Evolutionary conservation across 768 basidiomycete genomes (phyloP), one percentile per base, ranked within the genome.

Genomic region (Podaxis mareebaensis): DNA sequence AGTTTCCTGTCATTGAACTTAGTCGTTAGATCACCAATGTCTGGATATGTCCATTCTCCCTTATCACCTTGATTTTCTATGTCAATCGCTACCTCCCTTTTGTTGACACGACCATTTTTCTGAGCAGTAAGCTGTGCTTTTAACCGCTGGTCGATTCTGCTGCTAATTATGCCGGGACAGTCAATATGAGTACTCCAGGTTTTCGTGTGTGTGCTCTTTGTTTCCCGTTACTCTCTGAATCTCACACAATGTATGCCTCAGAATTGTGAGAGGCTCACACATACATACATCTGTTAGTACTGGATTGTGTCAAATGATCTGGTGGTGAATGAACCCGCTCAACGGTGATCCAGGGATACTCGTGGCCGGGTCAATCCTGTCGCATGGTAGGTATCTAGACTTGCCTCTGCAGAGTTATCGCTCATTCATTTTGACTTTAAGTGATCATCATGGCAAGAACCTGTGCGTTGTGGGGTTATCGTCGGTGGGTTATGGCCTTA

Each of bases 31-130:
- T 20, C 6, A n/a, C 36, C 22, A 12, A 53, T 33, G 39, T 61
- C 53, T 61, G 53, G 53, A 3, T 30, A 7, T 42, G 22, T 26
- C 53, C 53, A 44, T 44, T 28, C 48, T 42, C 53, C 39, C 26
- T 42, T 20, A 20, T 30, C 20, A 39, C 30, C 20, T 30, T 22
- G 20, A n/a, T 61, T n/a, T 61, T 61, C 22, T 61, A 55, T 20
- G 26, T 61, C 22, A 61, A 61, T 36, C 53, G 52, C 3, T 61
- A 55, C 26, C 60, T 46, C 13, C 53, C 53, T 3, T 61, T 61
- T 30, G 30, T 54, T 4, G 60, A 61, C 28, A 39, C 39, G 11
- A 39, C 30, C 36, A 38, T 61, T 20, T 28, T 54, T 3, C 7
- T 61, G 11, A 13, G n/a, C 39, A 24, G 59, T 60, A 10, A 28